A percentile compares a stretch with the other conserved stretches of the same genome.
These are phyloP conservation scores for Amanita molliuscula DNA, from an alignment of 768 basidiomycete genomes.

Conservation along the genomic window DNA sequence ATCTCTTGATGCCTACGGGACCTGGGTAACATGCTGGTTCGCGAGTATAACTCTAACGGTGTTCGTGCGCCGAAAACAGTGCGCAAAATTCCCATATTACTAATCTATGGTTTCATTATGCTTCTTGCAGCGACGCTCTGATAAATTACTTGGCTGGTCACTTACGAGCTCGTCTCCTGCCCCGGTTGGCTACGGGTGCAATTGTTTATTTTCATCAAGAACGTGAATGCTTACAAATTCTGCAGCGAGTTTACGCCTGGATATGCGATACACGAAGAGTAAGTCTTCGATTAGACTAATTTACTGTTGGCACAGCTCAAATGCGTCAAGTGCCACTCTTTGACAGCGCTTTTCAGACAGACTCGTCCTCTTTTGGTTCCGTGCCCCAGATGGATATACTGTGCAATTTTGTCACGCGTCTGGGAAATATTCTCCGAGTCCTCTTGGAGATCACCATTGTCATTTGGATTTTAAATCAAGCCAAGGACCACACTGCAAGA, in stretches of 20 bases:
- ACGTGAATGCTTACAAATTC: neutral
- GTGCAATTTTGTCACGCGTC: neutral
- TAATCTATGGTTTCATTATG: neutral
- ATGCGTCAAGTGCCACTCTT: conserved; percentile 1
- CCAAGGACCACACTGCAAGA: conserved; percentile 12
- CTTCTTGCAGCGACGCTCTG: conserved; percentile 7
- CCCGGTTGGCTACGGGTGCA: conserved; percentile 26
- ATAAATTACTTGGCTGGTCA: conserved; percentile 14
- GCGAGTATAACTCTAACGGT: neutral
- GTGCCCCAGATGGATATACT: neutral
- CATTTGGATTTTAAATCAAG: conserved; percentile 6
- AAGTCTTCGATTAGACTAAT: neutral
- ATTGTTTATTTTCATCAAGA: neutral
- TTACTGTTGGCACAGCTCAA: neutral
- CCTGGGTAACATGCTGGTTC: neutral
- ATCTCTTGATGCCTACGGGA: neutral
- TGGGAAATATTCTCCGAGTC: neutral
- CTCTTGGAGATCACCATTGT: neutral
- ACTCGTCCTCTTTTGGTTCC: neutral
- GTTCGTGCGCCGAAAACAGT: neutral
- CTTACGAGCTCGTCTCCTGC: conserved; percentile 28
- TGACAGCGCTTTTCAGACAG: conserved; percentile 1
- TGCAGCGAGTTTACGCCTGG: conserved; percentile 16
- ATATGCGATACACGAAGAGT: conserved; percentile 14
- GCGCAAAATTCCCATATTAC: neutral